Evolutionary conservation across 352 stramenopile species (phyloP).

Genomic region (Pythium aristosporum): DNA sequence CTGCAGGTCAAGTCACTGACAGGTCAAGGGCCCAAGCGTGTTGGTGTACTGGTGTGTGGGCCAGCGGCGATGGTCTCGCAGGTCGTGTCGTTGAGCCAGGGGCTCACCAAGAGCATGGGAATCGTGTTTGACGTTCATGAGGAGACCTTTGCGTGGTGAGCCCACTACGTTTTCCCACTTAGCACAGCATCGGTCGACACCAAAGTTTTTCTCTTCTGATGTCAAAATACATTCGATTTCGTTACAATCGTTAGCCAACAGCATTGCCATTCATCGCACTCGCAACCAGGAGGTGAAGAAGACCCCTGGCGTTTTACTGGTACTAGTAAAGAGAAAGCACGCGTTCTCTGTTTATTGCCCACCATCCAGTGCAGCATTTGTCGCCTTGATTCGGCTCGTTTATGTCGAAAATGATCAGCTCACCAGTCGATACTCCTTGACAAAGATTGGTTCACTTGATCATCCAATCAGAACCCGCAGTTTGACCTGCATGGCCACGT

Average conservation of each 20-base stretch:
- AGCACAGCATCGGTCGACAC: too few species aligned
- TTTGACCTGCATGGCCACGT: background rate
- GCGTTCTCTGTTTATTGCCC: too few species aligned
- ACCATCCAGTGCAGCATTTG: too few species aligned
- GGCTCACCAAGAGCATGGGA: background rate
- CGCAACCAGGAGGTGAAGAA: too few species aligned
- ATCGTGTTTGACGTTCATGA: conserved; percentile 17
- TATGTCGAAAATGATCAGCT: background rate
- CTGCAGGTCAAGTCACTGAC: background rate
- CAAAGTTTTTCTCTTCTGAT: too few species aligned
- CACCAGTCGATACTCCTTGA: background rate
- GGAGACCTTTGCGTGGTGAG: conserved; percentile 16
- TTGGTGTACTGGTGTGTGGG: conserved; percentile 1
- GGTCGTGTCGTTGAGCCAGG: conserved; percentile 1
- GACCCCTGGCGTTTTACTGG: too few species aligned
- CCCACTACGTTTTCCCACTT: background rate
- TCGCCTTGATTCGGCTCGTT: background rate
- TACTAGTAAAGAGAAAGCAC: too few species aligned
- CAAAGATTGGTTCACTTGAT: background rate
- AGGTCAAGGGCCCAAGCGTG: background rate
- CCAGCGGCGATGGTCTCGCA: conserved; percentile 6
- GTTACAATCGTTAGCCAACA: too few species aligned
- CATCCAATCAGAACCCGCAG: background rate
- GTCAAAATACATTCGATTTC: too few species aligned
- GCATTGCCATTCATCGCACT: too few species aligned